phyloP scores from a whole-genome alignment of 176 grass and related monocot species.

The Carex cristatella region DNA sequence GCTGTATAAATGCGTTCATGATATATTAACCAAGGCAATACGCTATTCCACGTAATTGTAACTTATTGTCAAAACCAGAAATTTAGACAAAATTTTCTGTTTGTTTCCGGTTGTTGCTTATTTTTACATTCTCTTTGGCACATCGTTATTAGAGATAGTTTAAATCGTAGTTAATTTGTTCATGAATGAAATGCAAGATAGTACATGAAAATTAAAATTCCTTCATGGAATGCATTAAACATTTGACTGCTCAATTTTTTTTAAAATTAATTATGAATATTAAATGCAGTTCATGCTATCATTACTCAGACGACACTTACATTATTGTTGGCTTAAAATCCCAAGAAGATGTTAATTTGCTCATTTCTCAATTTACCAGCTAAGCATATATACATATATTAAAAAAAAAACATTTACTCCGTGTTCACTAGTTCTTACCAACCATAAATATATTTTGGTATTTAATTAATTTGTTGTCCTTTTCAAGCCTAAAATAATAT shows the following conservation, averaged over 20 bases:
- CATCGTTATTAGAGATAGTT: neutral
- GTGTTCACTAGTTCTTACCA: neutral
- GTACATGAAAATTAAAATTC: neutral
- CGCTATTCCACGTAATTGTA: neutral
- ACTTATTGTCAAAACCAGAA: neutral
- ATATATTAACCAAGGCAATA: neutral
- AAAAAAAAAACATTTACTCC: neutral
- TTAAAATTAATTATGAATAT: neutral
- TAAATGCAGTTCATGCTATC: slow-evolving; percentile 5
- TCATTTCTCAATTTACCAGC: neutral
- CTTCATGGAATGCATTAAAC: neutral
- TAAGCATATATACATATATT: no score
- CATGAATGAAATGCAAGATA: neutral
- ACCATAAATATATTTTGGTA: neutral
- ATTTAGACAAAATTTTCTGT: neutral
- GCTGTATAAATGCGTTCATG: neutral
- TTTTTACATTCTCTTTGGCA: neutral
- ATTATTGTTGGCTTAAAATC: neutral
- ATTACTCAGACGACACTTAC: neutral
- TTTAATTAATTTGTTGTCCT: neutral
- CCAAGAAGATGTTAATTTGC: neutral
- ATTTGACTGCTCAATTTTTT: neutral
- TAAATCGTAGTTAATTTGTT: neutral
- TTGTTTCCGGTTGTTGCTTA: neutral
- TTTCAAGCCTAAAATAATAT: neutral